These are phyloP conservation scores for Entrophospora sp. DNA, from an alignment of 192 early-diverging fungal genomes.

Conservation along the genomic window DNA sequence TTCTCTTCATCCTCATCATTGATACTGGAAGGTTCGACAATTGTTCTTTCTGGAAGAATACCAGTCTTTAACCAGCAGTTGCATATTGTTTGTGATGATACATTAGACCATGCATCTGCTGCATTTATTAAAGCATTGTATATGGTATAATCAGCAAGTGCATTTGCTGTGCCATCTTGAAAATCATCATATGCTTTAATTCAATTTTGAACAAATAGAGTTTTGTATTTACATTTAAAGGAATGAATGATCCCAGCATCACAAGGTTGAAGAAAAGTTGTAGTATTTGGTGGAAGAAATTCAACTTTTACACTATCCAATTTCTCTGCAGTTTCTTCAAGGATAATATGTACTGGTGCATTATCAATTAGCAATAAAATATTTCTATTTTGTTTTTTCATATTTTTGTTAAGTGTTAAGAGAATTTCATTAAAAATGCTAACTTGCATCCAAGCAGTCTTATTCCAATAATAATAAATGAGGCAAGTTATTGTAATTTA, in stretches of 20 bases:
- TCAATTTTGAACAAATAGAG: conserved; percentile 2
- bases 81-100: no score
- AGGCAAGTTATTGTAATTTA: background rate
- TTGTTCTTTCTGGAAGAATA: no score
- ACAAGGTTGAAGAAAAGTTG: background rate
- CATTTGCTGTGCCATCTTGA: background rate
- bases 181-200: conserved; percentile 1
- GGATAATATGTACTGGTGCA: background rate
- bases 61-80: no score
- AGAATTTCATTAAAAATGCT: conserved; percentile 1
- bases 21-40: background rate
- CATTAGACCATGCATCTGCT: no score
- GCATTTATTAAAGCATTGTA: no score
- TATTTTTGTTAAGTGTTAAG: background rate
- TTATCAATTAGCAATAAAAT: conserved; percentile 5
- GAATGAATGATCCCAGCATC: background rate
- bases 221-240: conserved; percentile 2
- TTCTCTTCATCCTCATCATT: background rate
- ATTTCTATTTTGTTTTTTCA: conserved; percentile 2
- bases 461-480: background rate
- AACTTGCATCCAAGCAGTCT: no score
- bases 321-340: conserved; percentile 1
- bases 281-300: conserved; percentile 9
- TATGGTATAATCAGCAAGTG: background rate
- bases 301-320: conserved; percentile 3